Evolutionary conservation across 805 yeast genomes (phyloP), one percentile per base, ranked within the genome.

Genomic region (Osmozyma mogii): DNA sequence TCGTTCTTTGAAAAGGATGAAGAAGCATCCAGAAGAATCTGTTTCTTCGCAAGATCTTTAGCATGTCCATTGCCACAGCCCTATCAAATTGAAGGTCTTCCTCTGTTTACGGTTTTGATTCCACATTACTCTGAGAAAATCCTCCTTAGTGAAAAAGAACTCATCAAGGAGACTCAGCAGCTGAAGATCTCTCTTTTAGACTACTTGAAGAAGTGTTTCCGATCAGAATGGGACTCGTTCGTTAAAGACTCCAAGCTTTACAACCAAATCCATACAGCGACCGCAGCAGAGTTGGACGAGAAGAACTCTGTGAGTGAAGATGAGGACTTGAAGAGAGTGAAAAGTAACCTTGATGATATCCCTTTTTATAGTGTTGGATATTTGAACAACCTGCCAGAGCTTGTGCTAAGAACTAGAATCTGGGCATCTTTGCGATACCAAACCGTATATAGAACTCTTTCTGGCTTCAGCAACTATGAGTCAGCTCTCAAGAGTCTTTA

Each of bases 371-470:
- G 78, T 41, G 59, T 82, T 40, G 94, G 94, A 0, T 84, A 79
- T 54, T 78, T 75, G 38, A 62, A 72, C 15, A 69, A 85, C 2
- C 65, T 73, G 3, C 77, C 82, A 0, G 77, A 75, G 32, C 73
- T 69, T 41, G 68, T 74, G 3, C 49, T 80, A 38, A 60, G 94
- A 50, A 84, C 95, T 0, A 65, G 95, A 46, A 68, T 84, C 2
- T 85, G 96, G 96, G 83, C 94, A 0, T 83, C 95, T 0, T 56
- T 82, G 31, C 65, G 95, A 45, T 72, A 84, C 2, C 96, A 85
- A 48, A 85, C 95, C 0, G 60, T 85, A 31, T 87, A 78, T 47
- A 61, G 95, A 22, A 85, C 96, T 0, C 65, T 84, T 3, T 73
- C 88, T 0, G 95, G 96, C 0, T 84, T 87, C 47, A 72, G 72